phyloP scores from a whole-genome alignment of 163 green algal genomes.

The Chlorella variabilis region DNA sequence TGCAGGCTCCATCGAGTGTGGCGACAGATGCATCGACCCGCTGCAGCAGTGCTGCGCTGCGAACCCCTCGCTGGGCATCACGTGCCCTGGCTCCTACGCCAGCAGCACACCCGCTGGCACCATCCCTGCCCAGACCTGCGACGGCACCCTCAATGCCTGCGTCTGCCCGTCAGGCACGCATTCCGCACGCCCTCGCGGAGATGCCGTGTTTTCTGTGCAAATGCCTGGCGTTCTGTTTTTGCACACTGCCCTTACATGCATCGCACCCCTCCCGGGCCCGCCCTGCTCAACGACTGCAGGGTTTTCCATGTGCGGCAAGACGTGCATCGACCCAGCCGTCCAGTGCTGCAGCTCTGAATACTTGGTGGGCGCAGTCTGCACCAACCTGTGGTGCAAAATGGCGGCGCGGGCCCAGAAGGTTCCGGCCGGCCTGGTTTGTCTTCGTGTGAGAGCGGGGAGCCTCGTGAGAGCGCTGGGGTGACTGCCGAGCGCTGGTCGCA shows the following conservation, averaged over 20 bases:
- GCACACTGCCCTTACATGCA: not conserved
- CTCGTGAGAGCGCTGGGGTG: too few relatives aligned
- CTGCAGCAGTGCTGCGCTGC: not conserved
- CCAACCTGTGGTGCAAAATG: not conserved
- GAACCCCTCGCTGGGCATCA: not conserved
- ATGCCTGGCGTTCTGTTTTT: too few relatives aligned
- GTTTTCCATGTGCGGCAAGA: not conserved
- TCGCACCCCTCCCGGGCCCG: too few relatives aligned
- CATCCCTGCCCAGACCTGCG: not conserved
- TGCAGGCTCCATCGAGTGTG: not conserved
- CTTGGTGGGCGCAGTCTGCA: not conserved
- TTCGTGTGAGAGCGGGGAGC: too few relatives aligned
- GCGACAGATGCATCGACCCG: not conserved
- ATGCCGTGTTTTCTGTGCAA: too few relatives aligned
- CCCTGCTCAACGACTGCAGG: too few relatives aligned
- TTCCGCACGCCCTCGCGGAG: not conserved
- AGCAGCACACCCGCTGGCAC: not conserved
- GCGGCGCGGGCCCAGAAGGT: too few relatives aligned
- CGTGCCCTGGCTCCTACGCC: not conserved
- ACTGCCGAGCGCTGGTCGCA: too few relatives aligned
- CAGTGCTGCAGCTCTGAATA: constrained; percentile 2
- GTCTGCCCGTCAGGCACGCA: not conserved
- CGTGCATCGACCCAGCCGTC: not conserved
- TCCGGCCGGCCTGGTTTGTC: not conserved
- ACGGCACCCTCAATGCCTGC: not conserved